Base-by-base conservation (phyloP, 768 basidiomycete genomes). In the Psilocybe cubensis region DNA sequence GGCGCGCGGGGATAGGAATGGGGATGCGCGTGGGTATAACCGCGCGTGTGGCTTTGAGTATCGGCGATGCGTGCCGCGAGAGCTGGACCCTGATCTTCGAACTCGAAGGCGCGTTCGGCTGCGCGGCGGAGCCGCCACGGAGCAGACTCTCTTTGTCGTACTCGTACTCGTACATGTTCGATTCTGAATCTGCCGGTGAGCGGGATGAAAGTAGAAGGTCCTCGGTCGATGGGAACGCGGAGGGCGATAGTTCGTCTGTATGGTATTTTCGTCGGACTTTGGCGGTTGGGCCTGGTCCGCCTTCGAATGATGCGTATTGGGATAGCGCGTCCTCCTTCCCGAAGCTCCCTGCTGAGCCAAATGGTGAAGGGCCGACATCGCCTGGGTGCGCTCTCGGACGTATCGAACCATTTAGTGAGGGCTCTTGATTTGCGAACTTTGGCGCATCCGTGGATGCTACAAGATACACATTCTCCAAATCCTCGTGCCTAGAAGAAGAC, bases 241-340 rank as follows among this genome's bases (percentile, higher is more conserved):
- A 21, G 20, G 62, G 52, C 42, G 61, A 58, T 11, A 57, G 33
- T 25, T 65, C 57, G 35, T 63, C 61, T 45, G 21, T 38, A 23
- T 61, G 59, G 51, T 59, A 63, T 33, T 51, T 52, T 31, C 64
- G 64, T 48, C 63, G 61, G 52, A 57, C n/a, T 58, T 65, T 41
- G 61, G n/a, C n/a, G n/a, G 48, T 40, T 23, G 54, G 10, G 2
- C 38, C 35, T 43, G 43, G 48, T 42, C 51, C 35, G 17, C 52
- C 46, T 25, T 59, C 49, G 2, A 38, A 21, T 17, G 49, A 24
- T 20, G 29, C 56, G 49, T n/a, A 25, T 18, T 20, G 42, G 38
- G 28, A 20, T n/a, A 11, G 35, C 3, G 54, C 18, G 17, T 54
- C 48, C 31, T 33, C 60, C 31, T 61, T 54, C 38, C 43, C 53